Base-by-base conservation (phyloP, 2,329 filamentous ascomycete species). In the Ceratocystis destructans region DNA sequence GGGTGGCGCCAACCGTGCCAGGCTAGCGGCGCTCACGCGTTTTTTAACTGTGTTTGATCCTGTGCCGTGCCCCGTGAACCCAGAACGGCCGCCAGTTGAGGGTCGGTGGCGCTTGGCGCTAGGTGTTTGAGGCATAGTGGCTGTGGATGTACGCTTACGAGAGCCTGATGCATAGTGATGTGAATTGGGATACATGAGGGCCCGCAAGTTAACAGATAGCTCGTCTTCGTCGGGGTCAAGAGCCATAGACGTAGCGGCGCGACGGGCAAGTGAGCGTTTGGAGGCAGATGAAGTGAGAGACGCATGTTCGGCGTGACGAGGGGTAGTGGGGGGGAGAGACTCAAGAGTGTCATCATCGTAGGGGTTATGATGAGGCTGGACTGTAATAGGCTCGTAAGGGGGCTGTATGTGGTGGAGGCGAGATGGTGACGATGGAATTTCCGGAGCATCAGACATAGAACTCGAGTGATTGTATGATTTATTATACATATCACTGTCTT, bases 191-290 rank as follows among this genome's bases (percentile, higher is more conserved):
- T 66, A 28, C 12, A 64, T 17, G 2, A 59, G 37, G 31, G 41
- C 69, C 50, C 69, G 69, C 8, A 71, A 71, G 31, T 74, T 72
- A 59, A 78, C 72, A 12, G 75, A 73, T 20, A 76, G 75, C 45
- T 77, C 76, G 64, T 77, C 77, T 57, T 74, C 73, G 20, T 73
- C 72, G 53, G 73, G 71, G 5, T 72, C 70, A 4, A 69, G 75
- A 10, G 79, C 70, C 66, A 80, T 75, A 28, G 78, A 79, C 57
- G 79, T 72, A 63, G 80, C 73, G 59, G 77, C 75, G 66, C 71
- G 73, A 31, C 71, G 72, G 61, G 74, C 73, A 2, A 73, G 74
- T 1, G 75, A 71, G 5, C 69, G 70, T 10, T 68, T 70, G n/a
- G 64, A 61, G 31, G 5, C 72, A 71, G 28, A 76, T 67, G 55